Percentiles rank a stretch among this genome's conserved stretches.
phyloP scores from a whole-genome alignment of 148 eudicot species.

The Amaranthus palmeri region DNA sequence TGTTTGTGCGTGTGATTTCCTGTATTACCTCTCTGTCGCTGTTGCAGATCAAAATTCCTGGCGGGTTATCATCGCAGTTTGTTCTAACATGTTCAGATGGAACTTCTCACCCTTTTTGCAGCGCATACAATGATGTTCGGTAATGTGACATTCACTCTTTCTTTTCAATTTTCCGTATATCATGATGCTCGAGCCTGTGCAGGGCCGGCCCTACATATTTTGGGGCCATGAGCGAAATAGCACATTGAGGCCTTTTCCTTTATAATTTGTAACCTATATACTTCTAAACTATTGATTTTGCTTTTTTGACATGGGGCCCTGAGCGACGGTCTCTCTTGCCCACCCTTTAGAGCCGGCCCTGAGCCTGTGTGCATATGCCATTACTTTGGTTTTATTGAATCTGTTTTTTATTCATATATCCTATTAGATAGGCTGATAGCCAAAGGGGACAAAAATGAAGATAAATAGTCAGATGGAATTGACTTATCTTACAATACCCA shows the following conservation, averaged over 20 bases:
- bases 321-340: too few species aligned
- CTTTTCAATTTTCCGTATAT: neutral
- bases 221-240: too few species aligned
- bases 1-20: neutral
- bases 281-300: too few species aligned
- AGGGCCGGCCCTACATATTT: too few species aligned
- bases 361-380: conserved; percentile 1
- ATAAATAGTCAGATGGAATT: neutral
- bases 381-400: neutral
- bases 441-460: neutral
- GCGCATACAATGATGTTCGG: conserved; percentile 67
- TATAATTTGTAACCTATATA: too few species aligned
- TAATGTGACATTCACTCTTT: conserved; percentile 20
- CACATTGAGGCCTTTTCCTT: too few species aligned
- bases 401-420: neutral
- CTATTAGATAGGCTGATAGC: neutral
- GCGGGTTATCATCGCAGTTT: conserved; percentile 72
- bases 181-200: neutral
- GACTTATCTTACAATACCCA: neutral
- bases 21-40: neutral
- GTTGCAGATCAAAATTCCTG: conserved; percentile 85
- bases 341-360: too few species aligned
- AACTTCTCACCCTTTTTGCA: conserved; percentile 63
- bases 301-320: too few species aligned
- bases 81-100: conserved; percentile 71